Conservation (phyloP, 768 basidiomycete species). For the Termitomyces sp. region DNA sequence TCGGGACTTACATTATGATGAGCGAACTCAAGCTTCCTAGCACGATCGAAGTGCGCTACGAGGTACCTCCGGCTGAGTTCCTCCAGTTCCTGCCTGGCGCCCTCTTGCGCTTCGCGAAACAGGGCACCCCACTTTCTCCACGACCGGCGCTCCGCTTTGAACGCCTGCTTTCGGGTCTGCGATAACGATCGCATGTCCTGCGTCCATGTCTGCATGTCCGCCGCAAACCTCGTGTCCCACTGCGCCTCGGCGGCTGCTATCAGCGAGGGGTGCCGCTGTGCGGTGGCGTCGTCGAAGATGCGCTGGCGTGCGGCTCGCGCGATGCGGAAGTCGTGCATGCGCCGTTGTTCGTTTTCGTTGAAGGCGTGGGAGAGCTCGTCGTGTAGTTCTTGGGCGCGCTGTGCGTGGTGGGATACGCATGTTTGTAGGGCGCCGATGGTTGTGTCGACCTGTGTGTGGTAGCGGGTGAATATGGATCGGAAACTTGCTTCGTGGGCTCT, state of each 20-base stretch:
- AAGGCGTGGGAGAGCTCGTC: not conserved
- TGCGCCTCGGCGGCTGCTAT: too few species aligned
- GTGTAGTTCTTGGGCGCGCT: not conserved
- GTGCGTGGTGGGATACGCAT: not conserved
- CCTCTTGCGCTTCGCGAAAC: not conserved
- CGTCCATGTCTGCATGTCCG: not conserved
- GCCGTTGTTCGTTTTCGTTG: not conserved
- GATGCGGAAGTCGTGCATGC: not conserved
- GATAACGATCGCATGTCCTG: not conserved
- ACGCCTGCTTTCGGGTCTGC: not conserved
- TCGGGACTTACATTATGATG: not conserved
- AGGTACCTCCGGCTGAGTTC: not conserved
- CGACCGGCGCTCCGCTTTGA: not conserved
- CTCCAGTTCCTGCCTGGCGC: not conserved
- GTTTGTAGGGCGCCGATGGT: not conserved
- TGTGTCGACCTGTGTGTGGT: not conserved
- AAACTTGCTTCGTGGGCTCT: not conserved
- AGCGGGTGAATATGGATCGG: not conserved
- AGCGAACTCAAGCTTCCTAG: not conserved
- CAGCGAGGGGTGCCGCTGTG: not conserved
- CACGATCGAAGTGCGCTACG: not conserved
- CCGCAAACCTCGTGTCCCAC: not conserved
- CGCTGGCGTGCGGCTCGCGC: not conserved
- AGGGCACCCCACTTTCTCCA: not conserved
- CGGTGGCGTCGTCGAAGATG: not conserved